Base-by-base conservation (phyloP, 768 basidiomycete species). In the Tremella yokohamensis region DNA sequence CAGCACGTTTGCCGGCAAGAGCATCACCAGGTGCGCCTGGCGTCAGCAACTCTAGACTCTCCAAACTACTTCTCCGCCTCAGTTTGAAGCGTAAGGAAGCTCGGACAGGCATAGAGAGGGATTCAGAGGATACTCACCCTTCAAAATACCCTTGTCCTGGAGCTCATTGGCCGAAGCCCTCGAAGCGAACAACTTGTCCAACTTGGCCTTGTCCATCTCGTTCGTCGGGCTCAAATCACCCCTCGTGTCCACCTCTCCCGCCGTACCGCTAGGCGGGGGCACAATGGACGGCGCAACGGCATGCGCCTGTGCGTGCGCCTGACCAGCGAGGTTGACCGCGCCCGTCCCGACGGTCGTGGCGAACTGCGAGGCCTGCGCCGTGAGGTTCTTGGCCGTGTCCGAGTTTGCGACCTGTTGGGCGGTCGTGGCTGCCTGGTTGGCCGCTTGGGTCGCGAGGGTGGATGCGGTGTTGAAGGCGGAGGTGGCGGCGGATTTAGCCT, bases 81-180 rank as follows among this genome's bases (percentile, higher is more conserved):
- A n/a, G n/a, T n/a, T n/a, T n/a, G n/a, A n/a, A n/a, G n/a, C n/a
- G n/a, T n/a, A n/a, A n/a, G n/a, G n/a, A n/a, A n/a, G n/a, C n/a
- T n/a, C n/a, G n/a, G n/a, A n/a, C n/a, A n/a, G n/a, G n/a, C n/a
- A n/a, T n/a, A n/a, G n/a, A n/a, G n/a, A n/a, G n/a, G n/a, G n/a
- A n/a, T n/a, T n/a, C n/a, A n/a, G n/a, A n/a, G n/a, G n/a, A n/a
- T n/a, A 66, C 76, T 57, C 51, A 82, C 85, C 84, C 76, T 87
- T 86, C 58, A 88, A 80, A 60, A 87, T 87, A 70, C 85, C 86
- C 61, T 84, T 82, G 34, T 85, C 83, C 59, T 86, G 79, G 44
- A 88, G 79, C 44, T 85, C 82, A 40, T 80, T 72, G 72, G 83
- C 82, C n/a, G 83, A 81, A 18, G 85, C 84, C 39, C 86, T 79